Evolutionary conservation across 2,329 filamentous ascomycete species (phyloP).

Genomic region (Colletotrichum gigasporum): DNA sequence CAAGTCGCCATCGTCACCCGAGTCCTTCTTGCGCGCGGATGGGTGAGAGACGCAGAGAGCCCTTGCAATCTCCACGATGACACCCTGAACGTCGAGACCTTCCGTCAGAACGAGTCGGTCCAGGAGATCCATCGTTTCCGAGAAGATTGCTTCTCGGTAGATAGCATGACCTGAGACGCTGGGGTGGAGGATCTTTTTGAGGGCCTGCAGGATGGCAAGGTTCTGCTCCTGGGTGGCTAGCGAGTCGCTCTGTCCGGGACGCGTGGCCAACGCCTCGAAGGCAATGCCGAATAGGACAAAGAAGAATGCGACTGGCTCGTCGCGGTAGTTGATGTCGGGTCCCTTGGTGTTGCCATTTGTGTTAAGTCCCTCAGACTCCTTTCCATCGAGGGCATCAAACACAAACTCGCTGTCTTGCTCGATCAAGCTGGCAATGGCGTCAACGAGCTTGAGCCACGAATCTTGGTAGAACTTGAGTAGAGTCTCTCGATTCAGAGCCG

Average conservation of each 20-base stretch:
- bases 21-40: conserved; percentile 77
- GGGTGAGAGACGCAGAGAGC: conserved; percentile 92
- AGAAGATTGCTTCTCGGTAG: conserved; percentile 94
- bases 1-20: conserved; percentile 77
- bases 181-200: conserved; percentile 95
- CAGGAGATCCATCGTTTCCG: conserved; percentile 95
- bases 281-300: conserved; percentile 97
- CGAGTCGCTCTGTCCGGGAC: conserved; percentile 72
- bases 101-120: conserved; percentile 94
- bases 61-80: conserved; percentile 93
- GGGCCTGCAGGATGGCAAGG: conserved; percentile 85
- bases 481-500: conserved; percentile 92
- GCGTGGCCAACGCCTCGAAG: conserved; percentile 92
- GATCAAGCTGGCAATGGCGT: conserved; percentile 96
- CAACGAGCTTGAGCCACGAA: conserved; percentile 94
- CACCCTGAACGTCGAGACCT: conserved; percentile 84
- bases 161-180: conserved; percentile 96
- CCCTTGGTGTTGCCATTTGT: conserved; percentile 66
- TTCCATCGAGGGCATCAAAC: conserved; percentile 94
- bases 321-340: conserved; percentile 93
- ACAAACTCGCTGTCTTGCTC: conserved; percentile 98
- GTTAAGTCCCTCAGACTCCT: conserved; percentile 63
- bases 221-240: conserved; percentile 81
- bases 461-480: conserved; percentile 96
- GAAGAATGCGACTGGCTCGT: conserved; percentile 98